Conservation (phyloP, 1,284 basidiomycete species). For the Flammula alnicola region DNA sequence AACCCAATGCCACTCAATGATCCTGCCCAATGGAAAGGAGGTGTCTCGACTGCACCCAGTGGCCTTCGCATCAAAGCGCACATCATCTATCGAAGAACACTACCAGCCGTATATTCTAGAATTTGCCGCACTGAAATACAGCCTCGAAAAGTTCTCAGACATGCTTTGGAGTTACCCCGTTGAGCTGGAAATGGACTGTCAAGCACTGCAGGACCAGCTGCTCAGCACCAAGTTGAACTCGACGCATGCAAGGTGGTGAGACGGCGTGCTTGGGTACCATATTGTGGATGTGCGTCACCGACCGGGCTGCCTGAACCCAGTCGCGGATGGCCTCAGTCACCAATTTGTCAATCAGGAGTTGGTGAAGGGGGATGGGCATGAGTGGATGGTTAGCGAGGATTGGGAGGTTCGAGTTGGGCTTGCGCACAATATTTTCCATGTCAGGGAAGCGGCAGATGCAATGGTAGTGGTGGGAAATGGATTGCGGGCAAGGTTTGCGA, state of each 20-base stretch:
- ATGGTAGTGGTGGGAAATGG: background rate
- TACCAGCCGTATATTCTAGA: slow-evolving; percentile 39
- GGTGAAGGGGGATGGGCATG: slow-evolving; percentile 33
- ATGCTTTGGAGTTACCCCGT: slow-evolving; percentile 31
- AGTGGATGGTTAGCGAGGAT: slow-evolving; percentile 35
- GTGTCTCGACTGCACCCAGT: slow-evolving; percentile 30
- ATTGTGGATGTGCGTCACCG: slow-evolving; percentile 33
- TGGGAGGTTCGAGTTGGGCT: slow-evolving; percentile 35
- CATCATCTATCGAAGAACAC: slow-evolving; percentile 32
- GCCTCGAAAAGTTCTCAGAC: slow-evolving; percentile 34
- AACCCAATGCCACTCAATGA: slow-evolving; percentile 27
- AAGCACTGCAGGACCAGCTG: slow-evolving; percentile 29
- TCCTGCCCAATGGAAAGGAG: slow-evolving; percentile 26
- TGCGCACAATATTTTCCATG: slow-evolving; percentile 30
- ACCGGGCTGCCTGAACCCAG: slow-evolving; percentile 27
- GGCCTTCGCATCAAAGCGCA: slow-evolving; percentile 34
- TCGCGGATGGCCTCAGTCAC: slow-evolving; percentile 33
- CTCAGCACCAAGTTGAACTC: slow-evolving; percentile 26
- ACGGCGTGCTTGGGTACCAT: slow-evolving; percentile 28
- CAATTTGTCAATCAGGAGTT: slow-evolving; percentile 16
- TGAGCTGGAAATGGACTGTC: slow-evolving; percentile 36
- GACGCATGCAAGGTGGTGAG: slow-evolving; percentile 34
- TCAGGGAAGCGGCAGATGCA: background rate
- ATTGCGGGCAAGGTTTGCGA: slow-evolving; percentile 29
- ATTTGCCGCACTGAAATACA: slow-evolving; percentile 35